Percentiles rank a stretch among this genome's conserved stretches.
Evolutionary conservation across 192 early-diverging fungal genomes (phyloP).

Genomic region (Coemansia biformis): DNA sequence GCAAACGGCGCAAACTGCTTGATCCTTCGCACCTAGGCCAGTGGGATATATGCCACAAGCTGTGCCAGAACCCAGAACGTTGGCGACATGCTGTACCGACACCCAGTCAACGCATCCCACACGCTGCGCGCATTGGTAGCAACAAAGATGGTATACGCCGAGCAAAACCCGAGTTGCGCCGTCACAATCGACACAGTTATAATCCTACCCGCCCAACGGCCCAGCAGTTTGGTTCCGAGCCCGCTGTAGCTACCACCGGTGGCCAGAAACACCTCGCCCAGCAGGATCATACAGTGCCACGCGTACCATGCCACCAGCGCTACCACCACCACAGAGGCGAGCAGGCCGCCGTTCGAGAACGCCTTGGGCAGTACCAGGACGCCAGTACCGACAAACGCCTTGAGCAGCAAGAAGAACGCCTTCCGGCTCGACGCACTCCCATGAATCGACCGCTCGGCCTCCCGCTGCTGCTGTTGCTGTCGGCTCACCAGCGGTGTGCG

Average conservation of each 20-base stretch:
- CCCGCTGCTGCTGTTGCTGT: not conserved
- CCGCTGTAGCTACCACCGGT: slow-evolving; percentile 64
- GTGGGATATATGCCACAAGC: slow-evolving; percentile 69
- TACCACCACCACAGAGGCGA: slow-evolving; percentile 54
- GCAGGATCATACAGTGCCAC: slow-evolving; percentile 58
- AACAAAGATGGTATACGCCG: slow-evolving; percentile 86
- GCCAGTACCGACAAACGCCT: slow-evolving; percentile 81
- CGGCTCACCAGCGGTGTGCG: slow-evolving; percentile 6
- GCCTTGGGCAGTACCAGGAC: slow-evolving; percentile 67
- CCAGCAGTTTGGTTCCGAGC: slow-evolving; percentile 57
- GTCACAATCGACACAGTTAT: slow-evolving; percentile 63
- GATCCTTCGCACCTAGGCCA: slow-evolving; percentile 87
- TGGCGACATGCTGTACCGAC: slow-evolving; percentile 55
- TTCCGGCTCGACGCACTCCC: slow-evolving; percentile 60
- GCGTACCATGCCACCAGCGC: slow-evolving; percentile 57
- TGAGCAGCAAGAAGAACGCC: slow-evolving; percentile 72
- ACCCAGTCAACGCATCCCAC: slow-evolving; percentile 62
- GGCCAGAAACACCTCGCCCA: slow-evolving; percentile 57
- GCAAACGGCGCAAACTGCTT: slow-evolving; percentile 82
- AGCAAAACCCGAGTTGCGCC: slow-evolving; percentile 80
- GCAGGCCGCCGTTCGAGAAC: slow-evolving; percentile 70
- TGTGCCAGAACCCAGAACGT: slow-evolving; percentile 76
- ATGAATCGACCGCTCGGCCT: slow-evolving; percentile 14
- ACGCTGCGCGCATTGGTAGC: slow-evolving; percentile 71
- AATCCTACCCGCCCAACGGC: slow-evolving; percentile 51